These are phyloP conservation scores for Fallopia convolvulus DNA, from an alignment of 148 eudicot species.

Conservation along the genomic window DNA sequence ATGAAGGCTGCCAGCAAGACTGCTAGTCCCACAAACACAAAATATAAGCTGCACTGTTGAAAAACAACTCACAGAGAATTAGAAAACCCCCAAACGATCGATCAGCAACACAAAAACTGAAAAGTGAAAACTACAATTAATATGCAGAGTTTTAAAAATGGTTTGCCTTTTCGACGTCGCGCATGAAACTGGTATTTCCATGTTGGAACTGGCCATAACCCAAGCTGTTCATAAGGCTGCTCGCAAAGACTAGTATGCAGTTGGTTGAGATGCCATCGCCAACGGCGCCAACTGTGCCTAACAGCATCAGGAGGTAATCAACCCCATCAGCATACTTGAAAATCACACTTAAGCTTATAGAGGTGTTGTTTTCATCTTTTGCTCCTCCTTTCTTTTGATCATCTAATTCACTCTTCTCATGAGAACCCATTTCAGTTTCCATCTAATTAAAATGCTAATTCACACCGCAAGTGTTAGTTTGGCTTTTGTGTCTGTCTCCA, in stretches of 20 bases:
- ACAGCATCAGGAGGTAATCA: conserved; percentile 55
- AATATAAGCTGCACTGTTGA: conserved; percentile 81
- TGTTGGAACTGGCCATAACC: conserved; percentile 49
- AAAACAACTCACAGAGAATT: background rate
- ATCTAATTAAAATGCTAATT: background rate
- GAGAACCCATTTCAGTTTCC: conserved; percentile 18
- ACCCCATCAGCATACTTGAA: conserved; percentile 60
- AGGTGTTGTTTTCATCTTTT: conserved; percentile 17
- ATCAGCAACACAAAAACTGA: background rate
- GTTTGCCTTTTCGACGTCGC: conserved; percentile 63
- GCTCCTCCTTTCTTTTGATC: conserved; percentile 1
- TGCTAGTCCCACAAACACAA: conserved; percentile 75
- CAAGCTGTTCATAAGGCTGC: conserved; percentile 64
- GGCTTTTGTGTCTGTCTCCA: background rate
- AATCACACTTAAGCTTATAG: conserved; percentile 23
- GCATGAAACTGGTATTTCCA: conserved; percentile 49
- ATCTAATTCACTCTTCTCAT: conserved; percentile 10
- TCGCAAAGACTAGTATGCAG: conserved; percentile 56
- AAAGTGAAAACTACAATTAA: background rate
- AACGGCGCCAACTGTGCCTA: conserved; percentile 80
- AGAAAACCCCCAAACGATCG: conserved; percentile 3
- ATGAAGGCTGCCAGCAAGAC: conserved; percentile 74
- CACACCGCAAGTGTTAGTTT: background rate
- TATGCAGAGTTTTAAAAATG: background rate
- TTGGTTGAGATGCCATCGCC: conserved; percentile 98